Percentiles rank a stretch among this genome's conserved stretches.
Conservation (phyloP, 2,329 filamentous ascomycete species). For the Tothia fuscella region DNA sequence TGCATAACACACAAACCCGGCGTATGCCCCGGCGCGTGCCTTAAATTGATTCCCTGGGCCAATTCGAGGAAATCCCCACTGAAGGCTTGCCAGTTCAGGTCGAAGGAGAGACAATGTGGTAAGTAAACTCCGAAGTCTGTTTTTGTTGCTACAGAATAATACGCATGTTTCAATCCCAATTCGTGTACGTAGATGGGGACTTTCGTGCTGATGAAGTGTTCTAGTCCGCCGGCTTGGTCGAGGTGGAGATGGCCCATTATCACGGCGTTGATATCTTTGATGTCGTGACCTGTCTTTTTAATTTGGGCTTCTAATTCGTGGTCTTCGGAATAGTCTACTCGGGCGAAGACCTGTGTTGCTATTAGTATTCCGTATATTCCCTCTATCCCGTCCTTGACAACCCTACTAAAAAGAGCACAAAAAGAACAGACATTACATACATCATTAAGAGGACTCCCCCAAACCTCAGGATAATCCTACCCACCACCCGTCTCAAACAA, state of each 20-base stretch:
- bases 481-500: slow-evolving; percentile 9
- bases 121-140: slow-evolving; percentile 23
- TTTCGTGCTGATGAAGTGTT: slow-evolving; percentile 29
- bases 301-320: slow-evolving; percentile 27
- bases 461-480: slow-evolving; percentile 6
- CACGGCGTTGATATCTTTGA: slow-evolving; percentile 35
- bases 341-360: slow-evolving; percentile 29
- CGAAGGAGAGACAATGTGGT: slow-evolving; percentile 25
- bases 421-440: too few relatives aligned
- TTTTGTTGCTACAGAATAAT: slow-evolving; percentile 25
- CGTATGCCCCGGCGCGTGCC: not conserved
- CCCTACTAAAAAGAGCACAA: too few relatives aligned
- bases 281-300: slow-evolving; percentile 27
- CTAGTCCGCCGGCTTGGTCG: slow-evolving; percentile 37
- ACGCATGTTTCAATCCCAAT: slow-evolving; percentile 26
- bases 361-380: slow-evolving; percentile 20
- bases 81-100: slow-evolving; percentile 27
- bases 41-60: slow-evolving; percentile 20
- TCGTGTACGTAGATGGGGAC: slow-evolving; percentile 27
- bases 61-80: slow-evolving; percentile 22
- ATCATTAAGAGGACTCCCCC: slow-evolving; percentile 13
- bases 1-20: slow-evolving; percentile 24
- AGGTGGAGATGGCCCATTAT: slow-evolving; percentile 37
- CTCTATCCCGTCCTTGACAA: slow-evolving; percentile 22
- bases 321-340: slow-evolving; percentile 21